Conservation (phyloP, 2,329 filamentous ascomycete species). For the Aspergillus terreus region DNA sequence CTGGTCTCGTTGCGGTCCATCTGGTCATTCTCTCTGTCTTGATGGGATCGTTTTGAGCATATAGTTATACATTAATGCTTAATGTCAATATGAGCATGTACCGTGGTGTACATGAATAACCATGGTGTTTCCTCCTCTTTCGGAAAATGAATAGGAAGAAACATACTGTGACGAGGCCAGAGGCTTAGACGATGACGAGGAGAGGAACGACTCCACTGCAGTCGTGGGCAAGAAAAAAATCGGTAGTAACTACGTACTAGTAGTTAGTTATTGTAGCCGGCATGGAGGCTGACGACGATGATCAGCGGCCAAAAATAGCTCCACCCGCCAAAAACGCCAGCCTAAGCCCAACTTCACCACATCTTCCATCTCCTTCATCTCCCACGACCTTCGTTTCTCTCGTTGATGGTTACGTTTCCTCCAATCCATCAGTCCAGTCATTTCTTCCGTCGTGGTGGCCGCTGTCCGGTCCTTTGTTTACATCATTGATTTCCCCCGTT, state of each 20-base stretch:
- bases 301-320: constrained; percentile 17
- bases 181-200: background rate
- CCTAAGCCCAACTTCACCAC: constrained; percentile 7
- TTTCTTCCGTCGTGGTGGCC: background rate
- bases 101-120: no score
- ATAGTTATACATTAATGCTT: constrained; percentile 17
- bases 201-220: background rate
- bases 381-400: background rate
- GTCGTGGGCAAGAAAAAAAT: background rate
- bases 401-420: background rate
- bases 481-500: background rate
- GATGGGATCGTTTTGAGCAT: background rate
- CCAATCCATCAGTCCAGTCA: background rate
- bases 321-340: constrained; percentile 11
- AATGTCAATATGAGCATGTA: constrained; percentile 16
- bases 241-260: no score
- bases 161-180: background rate
- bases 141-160: background rate
- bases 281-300: constrained; percentile 5
- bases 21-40: no score
- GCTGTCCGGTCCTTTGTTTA: background rate
- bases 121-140: no score
- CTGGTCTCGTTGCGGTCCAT: no score
- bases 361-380: background rate
- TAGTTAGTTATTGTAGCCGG: no score